phyloP scores from a whole-genome alignment of 2,329 filamentous ascomycete species.

The Neonectria neomacrospora region DNA sequence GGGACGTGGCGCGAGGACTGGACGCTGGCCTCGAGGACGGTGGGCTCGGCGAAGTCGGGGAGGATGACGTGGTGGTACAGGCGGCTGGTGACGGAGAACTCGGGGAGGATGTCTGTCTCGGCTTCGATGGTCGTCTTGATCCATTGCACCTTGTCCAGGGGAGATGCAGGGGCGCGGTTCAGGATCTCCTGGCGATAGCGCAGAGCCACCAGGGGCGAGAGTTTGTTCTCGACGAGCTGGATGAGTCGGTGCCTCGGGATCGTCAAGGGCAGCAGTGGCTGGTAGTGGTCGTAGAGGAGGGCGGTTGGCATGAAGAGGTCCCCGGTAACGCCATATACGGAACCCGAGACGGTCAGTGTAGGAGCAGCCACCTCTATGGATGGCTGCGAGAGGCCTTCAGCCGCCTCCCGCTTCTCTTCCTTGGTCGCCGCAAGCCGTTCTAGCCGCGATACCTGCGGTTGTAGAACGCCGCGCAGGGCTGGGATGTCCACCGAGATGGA shows the following conservation, averaged over 20 bases:
- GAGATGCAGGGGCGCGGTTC: conserved; percentile 29
- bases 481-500: conserved; percentile 52
- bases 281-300: conserved; percentile 52
- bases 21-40: conserved; percentile 52
- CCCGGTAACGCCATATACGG: conserved; percentile 52
- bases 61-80: conserved; percentile 49
- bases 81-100: conserved; percentile 50
- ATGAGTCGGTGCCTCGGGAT: conserved; percentile 50
- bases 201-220: conserved; percentile 52
- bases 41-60: conserved; percentile 44
- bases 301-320: conserved; percentile 46
- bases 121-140: conserved; percentile 40
- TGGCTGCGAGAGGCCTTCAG: conserved; percentile 24
- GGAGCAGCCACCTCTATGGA: conserved; percentile 44
- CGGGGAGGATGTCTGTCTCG: conserved; percentile 52
- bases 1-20: conserved; percentile 38
- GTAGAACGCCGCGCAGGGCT: conserved; percentile 42
- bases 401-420: conserved; percentile 15
- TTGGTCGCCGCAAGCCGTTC: conserved; percentile 36
- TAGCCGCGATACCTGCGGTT: conserved; percentile 40
- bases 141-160: conserved; percentile 37
- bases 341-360: conserved; percentile 52
- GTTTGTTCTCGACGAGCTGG: conserved; percentile 52
- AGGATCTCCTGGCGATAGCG: conserved; percentile 55
- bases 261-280: conserved; percentile 51